Percentiles rank a stretch among this genome's conserved stretches.
Evolutionary conservation across 176 grass and related monocot species (phyloP).

Genomic region (Rhipidocladum racemiflorum): DNA sequence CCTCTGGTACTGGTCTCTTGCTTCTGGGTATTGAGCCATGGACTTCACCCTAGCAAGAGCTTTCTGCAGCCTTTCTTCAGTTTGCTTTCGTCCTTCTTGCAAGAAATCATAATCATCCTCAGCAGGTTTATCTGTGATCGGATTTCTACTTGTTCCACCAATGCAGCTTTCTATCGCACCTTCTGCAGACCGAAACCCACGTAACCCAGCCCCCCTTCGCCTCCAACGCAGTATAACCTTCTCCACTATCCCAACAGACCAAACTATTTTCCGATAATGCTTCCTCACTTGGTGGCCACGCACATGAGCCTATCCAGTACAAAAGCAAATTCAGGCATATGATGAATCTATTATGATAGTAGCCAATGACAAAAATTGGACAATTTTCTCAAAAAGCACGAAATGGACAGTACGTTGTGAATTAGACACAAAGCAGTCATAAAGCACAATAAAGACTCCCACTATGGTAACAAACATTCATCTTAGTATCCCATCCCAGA

Average conservation of each 20-base stretch:
- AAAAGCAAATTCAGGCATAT: constrained; percentile 13
- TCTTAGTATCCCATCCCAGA: neutral
- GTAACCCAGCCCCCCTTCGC: constrained; percentile 66
- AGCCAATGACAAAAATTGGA: neutral
- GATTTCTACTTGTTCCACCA: constrained; percentile 18
- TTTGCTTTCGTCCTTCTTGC: constrained; percentile 58
- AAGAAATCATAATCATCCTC: constrained; percentile 68
- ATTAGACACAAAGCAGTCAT: neutral
- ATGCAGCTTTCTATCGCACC: constrained; percentile 26
- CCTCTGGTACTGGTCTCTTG: constrained; percentile 72
- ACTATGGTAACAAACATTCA: neutral
- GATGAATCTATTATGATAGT: neutral
- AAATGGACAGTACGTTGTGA: neutral
- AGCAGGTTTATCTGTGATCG: constrained; percentile 5
- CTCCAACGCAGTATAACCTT: constrained; percentile 80
- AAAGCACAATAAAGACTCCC: constrained; percentile 3
- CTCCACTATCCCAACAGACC: constrained; percentile 75
- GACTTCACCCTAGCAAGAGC: constrained; percentile 78
- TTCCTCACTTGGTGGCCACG: constrained; percentile 74
- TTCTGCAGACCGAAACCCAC: constrained; percentile 60
- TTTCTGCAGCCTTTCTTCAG: constrained; percentile 64
- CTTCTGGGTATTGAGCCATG: constrained; percentile 72
- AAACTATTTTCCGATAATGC: constrained; percentile 71
- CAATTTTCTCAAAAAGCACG: neutral
- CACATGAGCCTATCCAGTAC: constrained; percentile 63